Conservation (phyloP, 148 eudicot species). For the Vaccinium macrocarpon region DNA sequence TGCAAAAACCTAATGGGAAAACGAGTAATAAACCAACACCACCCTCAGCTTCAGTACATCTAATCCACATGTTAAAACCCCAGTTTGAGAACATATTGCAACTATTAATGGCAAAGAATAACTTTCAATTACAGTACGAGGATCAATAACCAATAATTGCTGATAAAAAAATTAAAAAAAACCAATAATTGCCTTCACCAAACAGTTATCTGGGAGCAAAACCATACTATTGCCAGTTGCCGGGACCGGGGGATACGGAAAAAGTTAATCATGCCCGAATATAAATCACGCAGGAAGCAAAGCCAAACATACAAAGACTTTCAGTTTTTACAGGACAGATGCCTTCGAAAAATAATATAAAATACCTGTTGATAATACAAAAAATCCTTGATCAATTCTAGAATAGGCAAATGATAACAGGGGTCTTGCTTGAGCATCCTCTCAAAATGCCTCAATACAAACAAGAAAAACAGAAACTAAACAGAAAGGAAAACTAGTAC, state of each 20-base stretch:
- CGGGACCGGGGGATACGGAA: too few species aligned
- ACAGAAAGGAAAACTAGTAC: neutral
- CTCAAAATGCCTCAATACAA: conserved; percentile 10
- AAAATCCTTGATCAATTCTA: neutral
- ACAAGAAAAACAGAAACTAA: neutral
- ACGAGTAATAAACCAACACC: neutral
- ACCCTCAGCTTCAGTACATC: neutral
- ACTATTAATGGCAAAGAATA: neutral
- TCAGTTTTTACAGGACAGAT: neutral
- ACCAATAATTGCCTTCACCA: neutral
- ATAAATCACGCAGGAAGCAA: neutral
- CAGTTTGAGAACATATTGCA: neutral
- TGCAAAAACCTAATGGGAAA: neutral
- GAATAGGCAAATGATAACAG: neutral
- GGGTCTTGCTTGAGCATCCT: conserved; percentile 14
- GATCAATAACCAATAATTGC: neutral
- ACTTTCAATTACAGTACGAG: neutral
- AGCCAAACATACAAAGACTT: neutral
- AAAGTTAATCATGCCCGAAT: neutral
- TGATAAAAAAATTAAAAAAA: neutral
- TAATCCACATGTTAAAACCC: neutral
- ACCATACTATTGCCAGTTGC: neutral
- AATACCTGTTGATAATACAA: conserved; percentile 7
- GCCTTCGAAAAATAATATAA: neutral
- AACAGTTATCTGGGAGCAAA: neutral